Evolutionary conservation across 495 filamentous ascomycete species (phyloP), one percentile per base, ranked within the genome.

Genomic region (Rusavskia elegans): DNA sequence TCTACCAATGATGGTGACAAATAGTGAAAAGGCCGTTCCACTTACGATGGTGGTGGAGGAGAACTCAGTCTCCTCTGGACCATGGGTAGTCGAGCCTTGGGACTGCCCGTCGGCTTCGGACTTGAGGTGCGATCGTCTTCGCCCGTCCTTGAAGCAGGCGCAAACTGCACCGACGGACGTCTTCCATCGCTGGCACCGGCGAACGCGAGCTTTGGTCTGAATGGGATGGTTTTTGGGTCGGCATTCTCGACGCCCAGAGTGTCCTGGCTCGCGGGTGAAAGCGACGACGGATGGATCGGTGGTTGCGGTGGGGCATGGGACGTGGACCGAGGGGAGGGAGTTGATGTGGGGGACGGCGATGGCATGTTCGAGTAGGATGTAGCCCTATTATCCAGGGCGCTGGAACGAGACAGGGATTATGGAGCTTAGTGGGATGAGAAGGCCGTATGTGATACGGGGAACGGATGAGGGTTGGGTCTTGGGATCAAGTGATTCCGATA

Each of bases 31-130:
- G 8, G n/a, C 4, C 7, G 4, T 27, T 27, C 23, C 13, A 55
- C 55, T 58, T 58, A 63, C 61, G 60, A 60, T 1, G 61, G 61
- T 10, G 61, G 61, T 30, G 61, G 61, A 36, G 61, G 61, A 19
- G 61, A 64, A 20, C 57, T 56, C 17, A 62, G 46, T 44, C 57
- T 55, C 45, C 56, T 60, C 21, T 49, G 49, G 25, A 44, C 23
- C 30, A 35, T 50, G 37, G 53, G 45, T 16, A 52, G 38, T 19
- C 35, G 35, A 19, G 38, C 25, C 11, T 48, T 53, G 39, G 45
- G 49, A 23, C 25, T 59, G 27, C 35, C 23, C 7, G 35, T 39
- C 17, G 38, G 35, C 10, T 39, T 55, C 35, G 49, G 44, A 21
- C 21, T 60, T 17, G 38, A 17, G 5, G 37, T 41, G 17, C 52